Evolutionary conservation across 345 rosid species (phyloP).

Genomic region (Heritiera fomes): DNA sequence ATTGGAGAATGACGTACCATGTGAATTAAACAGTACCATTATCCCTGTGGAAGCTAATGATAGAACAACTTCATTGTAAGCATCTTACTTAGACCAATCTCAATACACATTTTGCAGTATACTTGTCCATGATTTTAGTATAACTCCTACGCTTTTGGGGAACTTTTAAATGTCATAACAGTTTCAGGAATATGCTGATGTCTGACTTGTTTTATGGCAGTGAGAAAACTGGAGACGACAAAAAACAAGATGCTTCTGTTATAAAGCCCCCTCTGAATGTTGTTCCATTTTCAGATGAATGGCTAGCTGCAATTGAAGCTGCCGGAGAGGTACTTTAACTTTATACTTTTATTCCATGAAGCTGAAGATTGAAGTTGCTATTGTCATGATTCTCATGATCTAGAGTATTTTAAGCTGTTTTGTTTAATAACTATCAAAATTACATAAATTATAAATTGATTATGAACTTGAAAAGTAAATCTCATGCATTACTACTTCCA

Average conservation of each 20-base stretch:
- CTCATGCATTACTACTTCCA: background rate
- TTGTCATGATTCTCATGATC: background rate
- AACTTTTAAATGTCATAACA: background rate
- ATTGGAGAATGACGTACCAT: conserved; percentile 22
- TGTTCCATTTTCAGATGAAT: conserved; percentile 89
- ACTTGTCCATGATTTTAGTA: conserved; percentile 7
- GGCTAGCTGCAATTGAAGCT: conserved; percentile 92
- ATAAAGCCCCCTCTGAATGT: conserved; percentile 61
- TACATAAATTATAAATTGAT: background rate
- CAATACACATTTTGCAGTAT: conserved; percentile 13
- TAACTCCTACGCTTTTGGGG: background rate
- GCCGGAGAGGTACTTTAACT: conserved; percentile 81
- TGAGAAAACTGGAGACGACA: conserved; percentile 39
- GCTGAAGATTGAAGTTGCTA: background rate
- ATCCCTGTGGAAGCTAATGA: conserved; percentile 35
- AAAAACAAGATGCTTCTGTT: conserved; percentile 41
- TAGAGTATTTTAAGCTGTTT: background rate
- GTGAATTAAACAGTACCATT: conserved; percentile 26
- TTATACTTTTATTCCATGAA: background rate
- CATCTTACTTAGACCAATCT: conserved; percentile 24
- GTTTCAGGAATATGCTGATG: background rate
- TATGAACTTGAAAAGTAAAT: background rate
- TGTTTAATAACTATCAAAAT: background rate
- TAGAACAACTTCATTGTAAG: conserved; percentile 41
- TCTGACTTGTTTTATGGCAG: conserved; percentile 31